A percentile compares a stretch with the other conserved stretches of the same genome.
Conservation (phyloP, 805 yeast genomes). For the Pichia kluyveri region DNA sequence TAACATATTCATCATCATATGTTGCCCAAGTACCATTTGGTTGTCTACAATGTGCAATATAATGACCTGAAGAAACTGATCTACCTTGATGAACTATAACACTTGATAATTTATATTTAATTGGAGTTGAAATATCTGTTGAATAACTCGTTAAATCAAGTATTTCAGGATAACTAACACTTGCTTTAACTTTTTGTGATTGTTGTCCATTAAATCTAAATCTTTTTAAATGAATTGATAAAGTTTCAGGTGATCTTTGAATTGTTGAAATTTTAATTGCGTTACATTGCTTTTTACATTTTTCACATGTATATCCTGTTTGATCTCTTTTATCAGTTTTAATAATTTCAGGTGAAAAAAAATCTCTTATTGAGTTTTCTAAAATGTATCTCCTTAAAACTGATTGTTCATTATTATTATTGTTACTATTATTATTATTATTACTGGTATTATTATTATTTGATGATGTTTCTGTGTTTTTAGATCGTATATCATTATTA, state of each 20-base stretch:
- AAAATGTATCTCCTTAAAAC: conserved; percentile 40
- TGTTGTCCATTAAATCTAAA: conserved; percentile 76
- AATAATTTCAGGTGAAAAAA: conserved; percentile 75
- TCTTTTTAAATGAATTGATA: conserved; percentile 80
- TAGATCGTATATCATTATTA: not conserved
- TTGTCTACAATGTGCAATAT: conserved; percentile 82
- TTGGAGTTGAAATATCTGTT: conserved; percentile 35
- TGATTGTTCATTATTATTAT: conserved; percentile 1
- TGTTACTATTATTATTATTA: conserved; percentile 4
- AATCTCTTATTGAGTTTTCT: conserved; percentile 67
- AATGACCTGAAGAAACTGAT: conserved; percentile 87
- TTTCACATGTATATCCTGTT: conserved; percentile 80
- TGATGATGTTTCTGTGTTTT: not conserved
- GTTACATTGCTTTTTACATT: conserved; percentile 65
- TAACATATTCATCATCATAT: conserved; percentile 88
- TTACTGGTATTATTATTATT: conserved; percentile 1
- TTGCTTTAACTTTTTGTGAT: conserved; percentile 80
- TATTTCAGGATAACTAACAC: conserved; percentile 70
- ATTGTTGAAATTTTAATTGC: conserved; percentile 73
- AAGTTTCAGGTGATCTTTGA: conserved; percentile 77
- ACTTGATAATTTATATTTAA: conserved; percentile 61
- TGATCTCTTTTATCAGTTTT: conserved; percentile 58
- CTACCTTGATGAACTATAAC: conserved; percentile 95
- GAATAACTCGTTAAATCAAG: conserved; percentile 65
- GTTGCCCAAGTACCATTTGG: conserved; percentile 91